Percentiles rank a stretch among this genome's conserved stretches.
phyloP scores from a whole-genome alignment of 768 basidiomycete species.

The Chalciporus piperatus region DNA sequence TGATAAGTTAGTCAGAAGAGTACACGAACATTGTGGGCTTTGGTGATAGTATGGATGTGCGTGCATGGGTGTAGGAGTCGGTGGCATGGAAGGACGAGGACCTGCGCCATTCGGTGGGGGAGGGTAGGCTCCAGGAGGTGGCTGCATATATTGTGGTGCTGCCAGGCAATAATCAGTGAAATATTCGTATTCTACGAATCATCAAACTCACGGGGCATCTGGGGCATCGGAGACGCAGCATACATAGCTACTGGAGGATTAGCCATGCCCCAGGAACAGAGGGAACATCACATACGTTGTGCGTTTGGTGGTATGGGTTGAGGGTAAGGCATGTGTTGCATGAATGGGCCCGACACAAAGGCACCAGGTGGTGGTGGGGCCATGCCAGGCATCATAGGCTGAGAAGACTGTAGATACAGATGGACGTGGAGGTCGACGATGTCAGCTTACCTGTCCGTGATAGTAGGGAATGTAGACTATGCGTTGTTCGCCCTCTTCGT shows the following conservation, averaged over 20 bases:
- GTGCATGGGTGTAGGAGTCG: slow-evolving; percentile 83
- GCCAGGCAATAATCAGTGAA: slow-evolving; percentile 6
- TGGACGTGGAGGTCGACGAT: background rate
- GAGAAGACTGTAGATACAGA: slow-evolving; percentile 4
- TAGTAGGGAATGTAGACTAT: slow-evolving; percentile 82
- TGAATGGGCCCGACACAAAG: slow-evolving; percentile 78
- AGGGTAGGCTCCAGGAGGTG: slow-evolving; percentile 74
- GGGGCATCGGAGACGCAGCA: slow-evolving; percentile 74
- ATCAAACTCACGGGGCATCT: slow-evolving; percentile 75
- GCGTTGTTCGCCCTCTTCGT: slow-evolving; percentile 73
- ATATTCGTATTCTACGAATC: background rate
- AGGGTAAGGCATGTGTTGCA: slow-evolving; percentile 85
- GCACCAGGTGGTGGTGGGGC: slow-evolving; percentile 74
- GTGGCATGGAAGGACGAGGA: slow-evolving; percentile 87
- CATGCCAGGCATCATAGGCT: slow-evolving; percentile 89
- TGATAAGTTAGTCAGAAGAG: slow-evolving; percentile 13
- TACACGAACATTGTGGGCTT: slow-evolving; percentile 73
- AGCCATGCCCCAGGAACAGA: background rate
- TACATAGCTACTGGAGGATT: slow-evolving; percentile 63
- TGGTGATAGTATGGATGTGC: slow-evolving; percentile 88
- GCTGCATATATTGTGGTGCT: slow-evolving; percentile 79
- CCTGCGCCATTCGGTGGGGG: slow-evolving; percentile 75
- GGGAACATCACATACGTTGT: slow-evolving; percentile 31
- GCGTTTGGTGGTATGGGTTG: slow-evolving; percentile 78
- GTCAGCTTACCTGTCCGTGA: slow-evolving; percentile 61